Evolutionary conservation across 768 basidiomycete genomes (phyloP).

Genomic region (Pisolithus marmoratus): DNA sequence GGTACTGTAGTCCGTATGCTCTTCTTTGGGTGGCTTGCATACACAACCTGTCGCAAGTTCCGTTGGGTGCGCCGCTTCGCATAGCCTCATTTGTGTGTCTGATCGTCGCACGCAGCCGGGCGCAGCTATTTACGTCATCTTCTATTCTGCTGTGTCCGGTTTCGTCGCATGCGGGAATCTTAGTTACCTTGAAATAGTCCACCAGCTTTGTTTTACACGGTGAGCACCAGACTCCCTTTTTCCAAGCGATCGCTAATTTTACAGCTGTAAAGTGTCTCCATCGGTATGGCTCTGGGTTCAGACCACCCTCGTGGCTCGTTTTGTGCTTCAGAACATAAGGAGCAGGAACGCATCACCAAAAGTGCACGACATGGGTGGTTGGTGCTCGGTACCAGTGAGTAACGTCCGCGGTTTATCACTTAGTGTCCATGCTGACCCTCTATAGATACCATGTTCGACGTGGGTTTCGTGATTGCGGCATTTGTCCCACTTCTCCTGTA

Average conservation of each 20-base stretch:
- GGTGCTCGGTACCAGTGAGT: conserved; percentile 79
- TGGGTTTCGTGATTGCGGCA: conserved; percentile 72
- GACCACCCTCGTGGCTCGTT: conserved; percentile 90
- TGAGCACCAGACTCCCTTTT: conserved; percentile 21
- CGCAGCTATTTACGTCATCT: conserved; percentile 74
- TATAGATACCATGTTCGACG: conserved; percentile 78
- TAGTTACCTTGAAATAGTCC: no score
- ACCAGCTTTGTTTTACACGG: conserved; percentile 76
- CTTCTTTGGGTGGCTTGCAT: conserved; percentile 73
- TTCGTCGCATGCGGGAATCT: conserved; percentile 67
- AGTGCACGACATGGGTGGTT: conserved; percentile 84
- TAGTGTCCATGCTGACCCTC: conserved; percentile 3
- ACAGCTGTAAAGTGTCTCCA: conserved; percentile 53
- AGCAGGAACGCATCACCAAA: conserved; percentile 72
- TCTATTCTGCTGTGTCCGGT: conserved; percentile 80
- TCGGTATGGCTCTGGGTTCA: conserved; percentile 85
- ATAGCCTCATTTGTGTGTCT: not conserved
- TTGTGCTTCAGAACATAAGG: conserved; percentile 84
- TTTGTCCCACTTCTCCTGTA: conserved; percentile 82
- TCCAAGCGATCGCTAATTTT: not conserved
- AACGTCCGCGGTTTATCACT: not conserved
- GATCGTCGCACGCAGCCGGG: conserved; percentile 48
- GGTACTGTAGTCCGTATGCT: conserved; percentile 88
- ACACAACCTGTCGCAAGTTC: conserved; percentile 82
- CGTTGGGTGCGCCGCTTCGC: conserved; percentile 62